Base-by-base conservation (phyloP, 805 yeast genomes). In the Saccharomycopsis sp. region DNA sequence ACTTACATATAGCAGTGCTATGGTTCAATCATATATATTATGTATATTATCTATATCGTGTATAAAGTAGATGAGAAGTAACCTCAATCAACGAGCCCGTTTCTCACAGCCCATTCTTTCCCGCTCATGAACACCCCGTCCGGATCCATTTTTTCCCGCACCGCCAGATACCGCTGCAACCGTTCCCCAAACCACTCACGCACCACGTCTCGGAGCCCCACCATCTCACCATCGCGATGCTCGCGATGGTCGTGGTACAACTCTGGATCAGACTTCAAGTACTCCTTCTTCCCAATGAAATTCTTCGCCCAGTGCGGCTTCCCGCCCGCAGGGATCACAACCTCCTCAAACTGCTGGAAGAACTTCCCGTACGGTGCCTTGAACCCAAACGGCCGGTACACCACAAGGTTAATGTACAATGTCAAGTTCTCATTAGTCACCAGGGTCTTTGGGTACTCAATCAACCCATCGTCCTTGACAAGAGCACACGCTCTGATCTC, bases 281-380 rank as follows among this genome's bases (percentile, higher is more conserved):
- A 44, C 9, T 63, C 59, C 2, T 55, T 52, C 3, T 72, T 63
- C 1, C 95, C 94, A 42, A 83, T 65, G 59, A 86, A 89, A 60
- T 87, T 88, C 67, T 89, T 89, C 13, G 98, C 98, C 98, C 98
- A 89, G 60, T 89, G 98, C 2, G 98, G 98, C 58, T 78, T 83
- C 33, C 98, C 98, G 27, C 82, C 87, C 21, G 81, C 87, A 20
- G 74, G 76, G 38, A 68, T 69, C 68, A 88, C 66, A 1, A 85
- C 73, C 39, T 73, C 72, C 61, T 89, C 98, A 59, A 89, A 89
- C n/a, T 69, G 65, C 37, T 71, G 71, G 61, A 73, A 89, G 96
- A 96, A 89, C 50, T 75, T 69, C 34, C 73, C 75, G 26, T 86
- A 76, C 33, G 82, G 79, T 8, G 87, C 79, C 53, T 77, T 71